A percentile compares a stretch with the other conserved stretches of the same genome.
phyloP scores from a whole-genome alignment of 1,139 yeast genomes.

The Lodderomyces parapsilosis region DNA sequence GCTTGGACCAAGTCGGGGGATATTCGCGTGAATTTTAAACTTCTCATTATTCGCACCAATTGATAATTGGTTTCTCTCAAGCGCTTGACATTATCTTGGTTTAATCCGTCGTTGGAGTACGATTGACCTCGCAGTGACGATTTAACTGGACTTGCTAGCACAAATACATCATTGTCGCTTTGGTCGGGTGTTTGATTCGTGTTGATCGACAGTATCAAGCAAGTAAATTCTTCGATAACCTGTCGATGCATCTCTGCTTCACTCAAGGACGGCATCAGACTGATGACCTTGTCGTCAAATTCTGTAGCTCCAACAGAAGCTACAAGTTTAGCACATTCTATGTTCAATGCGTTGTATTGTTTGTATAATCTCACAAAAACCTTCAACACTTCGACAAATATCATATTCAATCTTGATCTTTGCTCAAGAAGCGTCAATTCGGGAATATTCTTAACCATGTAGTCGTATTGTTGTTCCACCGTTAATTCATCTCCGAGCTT shows the following conservation, averaged over 20 bases:
- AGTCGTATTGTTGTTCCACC: conserved; percentile 27
- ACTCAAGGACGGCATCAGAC: conserved; percentile 24
- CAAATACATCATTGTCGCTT: conserved; percentile 21
- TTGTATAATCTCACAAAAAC: conserved; percentile 32
- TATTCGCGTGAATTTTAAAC: conserved; percentile 38
- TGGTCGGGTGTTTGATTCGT: conserved; percentile 14
- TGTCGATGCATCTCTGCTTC: conserved; percentile 33
- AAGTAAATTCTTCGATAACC: conserved; percentile 33
- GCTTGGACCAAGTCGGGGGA: conserved; percentile 27
- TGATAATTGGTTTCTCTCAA: conserved; percentile 40
- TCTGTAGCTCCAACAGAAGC: conserved; percentile 30
- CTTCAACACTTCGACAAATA: conserved; percentile 36
- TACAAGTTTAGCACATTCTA: conserved; percentile 25
- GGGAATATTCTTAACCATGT: conserved; percentile 28
- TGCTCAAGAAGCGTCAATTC: conserved; percentile 30
- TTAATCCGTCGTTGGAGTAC: conserved; percentile 2
- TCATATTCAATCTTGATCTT: conserved; percentile 32
- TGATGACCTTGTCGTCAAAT: conserved; percentile 6
- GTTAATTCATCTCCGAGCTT: conserved; percentile 26
- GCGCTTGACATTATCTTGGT: conserved; percentile 7
- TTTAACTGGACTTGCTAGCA: conserved; percentile 42
- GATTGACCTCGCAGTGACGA: conserved; percentile 7
- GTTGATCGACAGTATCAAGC: conserved; percentile 17
- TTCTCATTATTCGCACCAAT: conserved; percentile 34
- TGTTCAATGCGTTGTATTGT: conserved; percentile 27